Evolutionary conservation across 768 basidiomycete species (phyloP).

Genomic region (Russula compacta): DNA sequence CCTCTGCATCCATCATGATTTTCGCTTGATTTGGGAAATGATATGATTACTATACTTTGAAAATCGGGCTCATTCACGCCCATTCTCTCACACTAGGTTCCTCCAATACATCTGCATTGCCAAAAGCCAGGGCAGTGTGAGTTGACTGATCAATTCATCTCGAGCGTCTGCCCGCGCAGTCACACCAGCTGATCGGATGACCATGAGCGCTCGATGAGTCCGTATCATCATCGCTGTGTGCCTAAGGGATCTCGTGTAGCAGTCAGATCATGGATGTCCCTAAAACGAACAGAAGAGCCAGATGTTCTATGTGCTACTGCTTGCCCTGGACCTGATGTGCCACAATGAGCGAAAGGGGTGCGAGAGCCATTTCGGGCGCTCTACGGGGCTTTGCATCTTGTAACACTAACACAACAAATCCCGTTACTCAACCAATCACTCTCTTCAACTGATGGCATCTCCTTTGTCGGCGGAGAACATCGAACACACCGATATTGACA

Average conservation of each 20-base stretch:
- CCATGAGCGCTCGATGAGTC: too few species aligned
- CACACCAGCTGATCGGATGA: neutral
- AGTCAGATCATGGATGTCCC: too few species aligned
- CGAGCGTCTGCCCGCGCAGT: neutral
- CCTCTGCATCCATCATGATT: neutral
- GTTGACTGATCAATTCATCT: neutral
- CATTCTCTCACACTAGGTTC: neutral
- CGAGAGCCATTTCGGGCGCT: neutral
- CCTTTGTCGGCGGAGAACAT: neutral
- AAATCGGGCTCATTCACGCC: neutral
- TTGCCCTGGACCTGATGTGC: too few species aligned
- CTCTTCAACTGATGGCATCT: constrained; percentile 2
- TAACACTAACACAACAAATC: too few species aligned
- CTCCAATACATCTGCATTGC: neutral
- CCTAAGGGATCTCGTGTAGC: too few species aligned
- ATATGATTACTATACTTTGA: neutral
- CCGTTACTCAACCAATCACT: neutral
- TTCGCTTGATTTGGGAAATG: neutral
- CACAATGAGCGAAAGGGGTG: too few species aligned
- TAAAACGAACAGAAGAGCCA: too few species aligned
- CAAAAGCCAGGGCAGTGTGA: neutral
- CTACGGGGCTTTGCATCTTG: neutral
- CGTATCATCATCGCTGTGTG: too few species aligned
- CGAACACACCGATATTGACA: constrained; percentile 8
- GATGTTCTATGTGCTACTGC: too few species aligned